Conservation (phyloP, 176 grass and related monocot genomes). For the Oropetium thomaeum region DNA sequence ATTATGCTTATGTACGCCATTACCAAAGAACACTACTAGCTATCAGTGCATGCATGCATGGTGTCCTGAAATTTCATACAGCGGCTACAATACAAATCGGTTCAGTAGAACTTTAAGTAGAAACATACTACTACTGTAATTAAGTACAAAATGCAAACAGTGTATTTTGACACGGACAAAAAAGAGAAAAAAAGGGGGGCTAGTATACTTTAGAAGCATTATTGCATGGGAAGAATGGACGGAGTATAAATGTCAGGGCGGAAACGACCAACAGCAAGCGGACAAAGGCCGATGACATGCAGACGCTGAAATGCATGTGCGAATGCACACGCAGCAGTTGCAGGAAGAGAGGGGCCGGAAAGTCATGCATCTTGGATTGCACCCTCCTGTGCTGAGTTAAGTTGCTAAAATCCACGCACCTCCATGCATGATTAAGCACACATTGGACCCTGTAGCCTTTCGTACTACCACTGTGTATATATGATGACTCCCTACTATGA, state of each 20-base stretch:
- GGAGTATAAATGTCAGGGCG: slow-evolving; percentile 7
- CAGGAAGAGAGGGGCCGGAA: neutral
- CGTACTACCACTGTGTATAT: too few species aligned
- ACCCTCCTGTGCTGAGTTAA: slow-evolving; percentile 13
- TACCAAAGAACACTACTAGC: neutral
- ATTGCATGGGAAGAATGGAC: neutral
- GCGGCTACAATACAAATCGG: neutral
- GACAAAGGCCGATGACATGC: slow-evolving; percentile 24
- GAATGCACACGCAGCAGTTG: neutral
- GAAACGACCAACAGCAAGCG: slow-evolving; percentile 29
- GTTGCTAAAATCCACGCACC: neutral
- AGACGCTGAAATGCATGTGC: slow-evolving; percentile 27
- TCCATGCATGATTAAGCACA: slow-evolving; percentile 9
- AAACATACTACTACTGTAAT: too few species aligned
- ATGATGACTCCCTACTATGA: too few species aligned
- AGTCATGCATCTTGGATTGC: neutral
- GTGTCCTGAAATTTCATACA: too few species aligned
- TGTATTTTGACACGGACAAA: neutral
- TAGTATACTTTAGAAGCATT: neutral
- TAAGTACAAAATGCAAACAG: too few species aligned
- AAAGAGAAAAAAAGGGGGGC: neutral
- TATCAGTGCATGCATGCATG: too few species aligned
- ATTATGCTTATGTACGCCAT: neutral
- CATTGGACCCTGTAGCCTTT: neutral
- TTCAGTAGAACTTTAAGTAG: too few species aligned